Conservation (phyloP, 164 flowering plant species). For the Umbellularia californica region DNA sequence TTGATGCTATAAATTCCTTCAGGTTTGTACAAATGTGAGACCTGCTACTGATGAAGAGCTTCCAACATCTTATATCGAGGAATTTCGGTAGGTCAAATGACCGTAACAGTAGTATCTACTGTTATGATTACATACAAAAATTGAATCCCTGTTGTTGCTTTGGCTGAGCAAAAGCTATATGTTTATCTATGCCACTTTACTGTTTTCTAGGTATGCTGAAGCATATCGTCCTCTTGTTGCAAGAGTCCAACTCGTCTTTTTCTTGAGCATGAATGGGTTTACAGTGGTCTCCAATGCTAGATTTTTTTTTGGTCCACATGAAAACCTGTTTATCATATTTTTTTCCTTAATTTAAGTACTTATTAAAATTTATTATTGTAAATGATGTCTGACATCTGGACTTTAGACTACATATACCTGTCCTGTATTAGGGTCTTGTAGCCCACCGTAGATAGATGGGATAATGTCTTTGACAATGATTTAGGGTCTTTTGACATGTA, state of each 20-base stretch:
- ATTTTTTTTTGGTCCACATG: background rate
- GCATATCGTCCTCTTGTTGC: background rate
- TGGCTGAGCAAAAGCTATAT: no score
- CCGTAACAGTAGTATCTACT: background rate
- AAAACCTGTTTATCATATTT: background rate
- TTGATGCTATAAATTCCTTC: constrained; percentile 32
- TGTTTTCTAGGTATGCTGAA: background rate
- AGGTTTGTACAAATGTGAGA: constrained; percentile 88
- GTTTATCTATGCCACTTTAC: no score
- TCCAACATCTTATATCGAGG: constrained; percentile 80
- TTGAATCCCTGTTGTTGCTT: no score
- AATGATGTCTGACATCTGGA: background rate
- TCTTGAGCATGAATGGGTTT: background rate
- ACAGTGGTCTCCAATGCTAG: background rate
- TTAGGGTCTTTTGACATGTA: no score
- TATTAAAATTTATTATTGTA: background rate
- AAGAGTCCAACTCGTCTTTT: background rate
- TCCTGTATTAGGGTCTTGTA: background rate
- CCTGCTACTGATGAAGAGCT: constrained; percentile 92
- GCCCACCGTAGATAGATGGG: no score
- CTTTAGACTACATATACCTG: background rate
- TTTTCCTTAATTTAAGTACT: background rate
- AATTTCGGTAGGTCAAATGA: constrained; percentile 58
- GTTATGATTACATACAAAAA: no score
- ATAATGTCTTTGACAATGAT: no score